Conservation (phyloP, 2,329 filamentous ascomycete genomes). For the Erysiphe neolycopersici region DNA sequence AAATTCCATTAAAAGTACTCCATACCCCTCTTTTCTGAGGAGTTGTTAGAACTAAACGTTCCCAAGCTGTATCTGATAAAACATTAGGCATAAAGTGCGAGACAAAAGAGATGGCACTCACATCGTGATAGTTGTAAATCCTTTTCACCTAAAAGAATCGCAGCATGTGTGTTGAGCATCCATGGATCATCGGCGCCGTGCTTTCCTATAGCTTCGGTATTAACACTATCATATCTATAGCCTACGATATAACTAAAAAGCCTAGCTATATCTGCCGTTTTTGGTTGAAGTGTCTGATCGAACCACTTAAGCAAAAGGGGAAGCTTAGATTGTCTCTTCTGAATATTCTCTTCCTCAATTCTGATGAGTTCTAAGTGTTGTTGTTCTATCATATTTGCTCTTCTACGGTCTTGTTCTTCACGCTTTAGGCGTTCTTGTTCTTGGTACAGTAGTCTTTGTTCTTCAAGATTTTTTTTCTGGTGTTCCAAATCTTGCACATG, state of each 20-base stretch:
- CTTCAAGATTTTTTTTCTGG: constrained; percentile 8
- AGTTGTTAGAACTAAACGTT: constrained; percentile 23
- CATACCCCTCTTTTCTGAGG: constrained; percentile 32
- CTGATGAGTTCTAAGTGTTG: constrained; percentile 20
- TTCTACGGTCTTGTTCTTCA: constrained; percentile 16
- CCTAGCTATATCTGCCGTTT: constrained; percentile 21
- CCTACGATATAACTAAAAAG: constrained; percentile 31
- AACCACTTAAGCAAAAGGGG: constrained; percentile 36
- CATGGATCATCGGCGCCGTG: constrained; percentile 34
- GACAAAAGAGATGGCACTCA: constrained; percentile 15
- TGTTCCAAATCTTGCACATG: background rate
- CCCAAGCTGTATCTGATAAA: constrained; percentile 28
- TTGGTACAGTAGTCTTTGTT: constrained; percentile 12
- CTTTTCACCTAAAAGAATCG: constrained; percentile 35
- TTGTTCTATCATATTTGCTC: constrained; percentile 15
- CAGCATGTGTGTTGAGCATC: constrained; percentile 37
- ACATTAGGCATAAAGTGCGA: constrained; percentile 2
- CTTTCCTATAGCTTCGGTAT: constrained; percentile 23
- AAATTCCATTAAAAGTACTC: constrained; percentile 28
- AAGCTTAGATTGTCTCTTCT: constrained; percentile 25
- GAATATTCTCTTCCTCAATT: constrained; percentile 26
- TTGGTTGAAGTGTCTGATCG: constrained; percentile 24
- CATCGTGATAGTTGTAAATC: constrained; percentile 32
- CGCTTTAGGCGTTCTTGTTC: constrained; percentile 13
- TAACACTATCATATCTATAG: constrained; percentile 36